These are phyloP conservation scores for Wickerhamiella qilinensis DNA, from an alignment of 805 yeast genomes.

Conservation along the genomic window DNA sequence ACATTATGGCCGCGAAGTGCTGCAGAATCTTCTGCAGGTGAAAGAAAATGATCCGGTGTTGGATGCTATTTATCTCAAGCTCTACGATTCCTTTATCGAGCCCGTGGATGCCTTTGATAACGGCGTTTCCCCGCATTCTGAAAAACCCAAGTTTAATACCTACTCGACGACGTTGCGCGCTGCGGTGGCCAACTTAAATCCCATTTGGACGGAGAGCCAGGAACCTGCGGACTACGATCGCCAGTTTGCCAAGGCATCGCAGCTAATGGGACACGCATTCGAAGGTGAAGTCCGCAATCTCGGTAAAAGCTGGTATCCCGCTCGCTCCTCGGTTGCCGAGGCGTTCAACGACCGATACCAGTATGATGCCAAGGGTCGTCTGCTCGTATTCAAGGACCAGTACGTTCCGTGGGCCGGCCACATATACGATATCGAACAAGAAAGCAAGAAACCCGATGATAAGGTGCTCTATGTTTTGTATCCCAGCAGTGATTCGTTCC, in stretches of 20 bases:
- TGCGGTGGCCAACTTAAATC: slow-evolving; percentile 64
- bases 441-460: slow-evolving; percentile 16
- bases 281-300: slow-evolving; percentile 45
- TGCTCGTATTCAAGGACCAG: slow-evolving; percentile 45
- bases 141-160: slow-evolving; percentile 51
- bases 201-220: slow-evolving; percentile 62
- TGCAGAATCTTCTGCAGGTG: slow-evolving; percentile 31
- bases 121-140: slow-evolving; percentile 53
- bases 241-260: slow-evolving; percentile 53
- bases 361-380: slow-evolving; percentile 54
- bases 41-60: slow-evolving; percentile 27
- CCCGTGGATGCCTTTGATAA: slow-evolving; percentile 89
- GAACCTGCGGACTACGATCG: slow-evolving; percentile 46
- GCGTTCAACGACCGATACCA: slow-evolving; percentile 49
- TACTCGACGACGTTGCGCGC: slow-evolving; percentile 63
- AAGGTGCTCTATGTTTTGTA: slow-evolving; percentile 63
- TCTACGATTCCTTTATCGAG: slow-evolving; percentile 80
- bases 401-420: slow-evolving; percentile 96
- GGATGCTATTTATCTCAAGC: slow-evolving; percentile 50
- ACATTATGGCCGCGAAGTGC: slow-evolving; percentile 28
- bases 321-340: slow-evolving; percentile 56
- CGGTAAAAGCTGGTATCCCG: slow-evolving; percentile 86
- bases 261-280: slow-evolving; percentile 73
- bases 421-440: slow-evolving; percentile 52
- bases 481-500: slow-evolving; percentile 58